These are phyloP conservation scores for Aureobasidium musti DNA, from an alignment of 2,329 filamentous ascomycete species.

Conservation along the genomic window DNA sequence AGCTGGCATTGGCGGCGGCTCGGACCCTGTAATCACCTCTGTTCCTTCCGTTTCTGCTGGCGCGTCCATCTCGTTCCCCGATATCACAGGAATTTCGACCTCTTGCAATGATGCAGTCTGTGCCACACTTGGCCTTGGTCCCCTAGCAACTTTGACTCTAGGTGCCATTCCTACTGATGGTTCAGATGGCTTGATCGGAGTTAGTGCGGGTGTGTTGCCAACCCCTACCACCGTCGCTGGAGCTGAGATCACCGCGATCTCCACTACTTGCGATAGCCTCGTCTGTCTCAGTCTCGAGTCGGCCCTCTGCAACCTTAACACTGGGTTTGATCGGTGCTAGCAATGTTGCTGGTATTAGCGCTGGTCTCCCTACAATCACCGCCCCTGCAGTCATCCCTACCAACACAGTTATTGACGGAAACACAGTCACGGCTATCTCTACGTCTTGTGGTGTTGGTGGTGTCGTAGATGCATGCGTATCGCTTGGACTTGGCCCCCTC, in stretches of 20 bases:
- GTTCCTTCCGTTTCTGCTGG: neutral
- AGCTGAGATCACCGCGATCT: neutral
- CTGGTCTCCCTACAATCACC: no score
- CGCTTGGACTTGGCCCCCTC: slow-evolving; percentile 4
- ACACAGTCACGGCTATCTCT: no score
- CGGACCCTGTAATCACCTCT: no score
- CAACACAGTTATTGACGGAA: no score
- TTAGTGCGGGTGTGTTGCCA: neutral
- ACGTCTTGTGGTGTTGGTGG: no score
- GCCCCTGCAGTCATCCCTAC: neutral
- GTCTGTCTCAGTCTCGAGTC: no score
- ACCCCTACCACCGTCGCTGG: neutral
- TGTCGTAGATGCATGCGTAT: no score
- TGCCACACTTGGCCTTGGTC: neutral
- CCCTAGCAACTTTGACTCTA: neutral
- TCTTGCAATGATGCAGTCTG: neutral
- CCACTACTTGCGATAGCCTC: neutral
- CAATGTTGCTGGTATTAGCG: no score
- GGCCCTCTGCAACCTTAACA: no score
- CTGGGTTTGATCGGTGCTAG: neutral
- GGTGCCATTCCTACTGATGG: neutral
- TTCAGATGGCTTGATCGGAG: neutral
- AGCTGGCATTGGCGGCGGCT: neutral
- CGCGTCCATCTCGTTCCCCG: neutral
- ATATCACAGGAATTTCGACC: neutral